Conservation (phyloP, 257 asterid genomes). For the Paraleonurus japonicus region DNA sequence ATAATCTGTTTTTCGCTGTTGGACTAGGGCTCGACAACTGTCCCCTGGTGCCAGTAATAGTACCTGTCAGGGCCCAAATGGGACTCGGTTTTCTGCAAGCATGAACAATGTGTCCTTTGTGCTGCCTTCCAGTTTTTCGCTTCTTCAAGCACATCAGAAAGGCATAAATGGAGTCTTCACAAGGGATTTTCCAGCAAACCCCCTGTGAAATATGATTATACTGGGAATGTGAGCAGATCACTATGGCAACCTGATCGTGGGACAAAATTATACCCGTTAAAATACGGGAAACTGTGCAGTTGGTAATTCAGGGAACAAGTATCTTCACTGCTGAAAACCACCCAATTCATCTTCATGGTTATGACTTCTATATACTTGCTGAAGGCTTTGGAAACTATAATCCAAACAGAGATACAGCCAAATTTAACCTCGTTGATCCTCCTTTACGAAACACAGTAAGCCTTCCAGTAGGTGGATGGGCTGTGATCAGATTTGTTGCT, state of each 20-base stretch:
- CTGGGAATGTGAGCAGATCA: slow-evolving; percentile 72
- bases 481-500: slow-evolving; percentile 81
- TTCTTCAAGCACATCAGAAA: slow-evolving; percentile 72
- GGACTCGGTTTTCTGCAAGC: slow-evolving; percentile 77
- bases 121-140: slow-evolving; percentile 65
- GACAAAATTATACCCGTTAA: slow-evolving; percentile 58
- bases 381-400: slow-evolving; percentile 87
- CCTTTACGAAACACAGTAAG: slow-evolving; percentile 84
- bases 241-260: slow-evolving; percentile 71
- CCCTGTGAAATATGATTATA: slow-evolving; percentile 58
- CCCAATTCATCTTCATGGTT: slow-evolving; percentile 91
- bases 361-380: slow-evolving; percentile 72
- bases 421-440: slow-evolving; percentile 79
- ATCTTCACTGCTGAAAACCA: slow-evolving; percentile 74
- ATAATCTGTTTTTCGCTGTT: slow-evolving; percentile 59
- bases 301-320: slow-evolving; percentile 80
- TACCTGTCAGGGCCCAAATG: slow-evolving; percentile 84
- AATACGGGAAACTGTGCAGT: slow-evolving; percentile 69
- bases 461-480: slow-evolving; percentile 81
- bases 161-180: slow-evolving; percentile 75
- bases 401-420: slow-evolving; percentile 53
- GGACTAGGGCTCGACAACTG: slow-evolving; percentile 75
- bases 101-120: slow-evolving; percentile 76
- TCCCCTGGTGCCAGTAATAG: slow-evolving; percentile 51
- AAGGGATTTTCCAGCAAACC: slow-evolving; percentile 63